Percentiles rank a stretch among this genome's conserved stretches.
Conservation (phyloP, 2,329 filamentous ascomycete species). For the Hymenoscyphus linearis region DNA sequence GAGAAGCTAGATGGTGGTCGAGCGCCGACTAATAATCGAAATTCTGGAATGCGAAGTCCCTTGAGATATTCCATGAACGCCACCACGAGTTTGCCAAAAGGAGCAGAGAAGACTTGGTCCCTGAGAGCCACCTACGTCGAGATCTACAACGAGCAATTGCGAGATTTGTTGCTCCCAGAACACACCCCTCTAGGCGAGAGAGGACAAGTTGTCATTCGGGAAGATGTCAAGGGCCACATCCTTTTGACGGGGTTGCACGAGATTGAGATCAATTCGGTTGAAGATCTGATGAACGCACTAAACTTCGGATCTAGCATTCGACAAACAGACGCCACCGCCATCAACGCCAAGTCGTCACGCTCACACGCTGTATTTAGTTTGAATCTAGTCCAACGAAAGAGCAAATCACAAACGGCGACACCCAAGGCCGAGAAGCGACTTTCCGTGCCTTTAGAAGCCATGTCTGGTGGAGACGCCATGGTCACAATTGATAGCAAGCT, state of each 20-base stretch:
- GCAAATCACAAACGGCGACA: conserved; percentile 41
- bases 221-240: conserved; percentile 92
- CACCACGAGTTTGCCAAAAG: conserved; percentile 19
- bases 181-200: conserved; percentile 64
- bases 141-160: conserved; percentile 96
- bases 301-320: conserved; percentile 92
- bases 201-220: conserved; percentile 78
- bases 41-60: conserved; percentile 72
- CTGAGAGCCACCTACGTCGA: conserved; percentile 92
- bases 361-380: conserved; percentile 97
- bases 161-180: conserved; percentile 83
- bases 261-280: conserved; percentile 82
- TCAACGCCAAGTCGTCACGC: conserved; percentile 95
- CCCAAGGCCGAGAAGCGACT: conserved; percentile 72
- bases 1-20: conserved; percentile 70
- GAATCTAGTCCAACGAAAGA: conserved; percentile 84
- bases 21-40: conserved; percentile 45
- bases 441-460: conserved; percentile 78
- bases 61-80: conserved; percentile 63
- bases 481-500: conserved; percentile 96
- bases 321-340: conserved; percentile 93
- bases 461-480: conserved; percentile 62
- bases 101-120: conserved; percentile 73
- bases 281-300: conserved; percentile 82
- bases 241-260: conserved; percentile 85